Evolutionary conservation across 2,329 filamentous ascomycete species (phyloP).

Genomic region (Trichoderma afroharzianum): DNA sequence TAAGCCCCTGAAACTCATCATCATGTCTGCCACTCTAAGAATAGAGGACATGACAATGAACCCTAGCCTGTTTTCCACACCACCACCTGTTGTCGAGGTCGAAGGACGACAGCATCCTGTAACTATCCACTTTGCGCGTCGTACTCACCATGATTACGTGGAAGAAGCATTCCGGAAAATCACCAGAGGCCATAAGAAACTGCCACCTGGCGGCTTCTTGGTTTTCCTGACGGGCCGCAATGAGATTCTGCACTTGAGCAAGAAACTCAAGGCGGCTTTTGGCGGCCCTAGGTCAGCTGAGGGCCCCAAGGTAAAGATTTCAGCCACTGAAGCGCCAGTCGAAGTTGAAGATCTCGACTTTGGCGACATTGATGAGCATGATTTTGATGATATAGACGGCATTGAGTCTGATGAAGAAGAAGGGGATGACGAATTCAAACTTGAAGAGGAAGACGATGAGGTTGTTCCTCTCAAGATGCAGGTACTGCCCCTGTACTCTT

Average conservation of each 20-base stretch:
- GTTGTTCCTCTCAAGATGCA: constrained; percentile 71
- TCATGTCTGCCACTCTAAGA: constrained; percentile 95
- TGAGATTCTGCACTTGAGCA: constrained; percentile 82
- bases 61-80: constrained; percentile 67
- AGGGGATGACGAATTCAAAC: constrained; percentile 58
- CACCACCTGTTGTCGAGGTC: constrained; percentile 81
- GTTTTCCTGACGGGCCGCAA: constrained; percentile 93
- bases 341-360: constrained; percentile 88
- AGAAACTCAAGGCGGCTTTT: constrained; percentile 68
- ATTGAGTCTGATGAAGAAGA: constrained; percentile 54
- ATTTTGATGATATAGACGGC: constrained; percentile 58
- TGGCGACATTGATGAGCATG: constrained; percentile 63
- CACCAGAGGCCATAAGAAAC: constrained; percentile 78
- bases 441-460: constrained; percentile 58
- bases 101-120: constrained; percentile 92
- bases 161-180: constrained; percentile 89
- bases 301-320: constrained; percentile 68
- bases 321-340: constrained; percentile 71
- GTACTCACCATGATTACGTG: constrained; percentile 81
- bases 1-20: constrained; percentile 83
- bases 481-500: constrained; percentile 88
- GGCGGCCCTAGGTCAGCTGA: constrained; percentile 53
- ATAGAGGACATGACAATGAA: constrained; percentile 91
- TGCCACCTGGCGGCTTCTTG: constrained; percentile 85
- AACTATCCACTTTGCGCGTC: constrained; percentile 80